Percentiles rank a stretch among this genome's conserved stretches.
Conservation (phyloP, 225 moss, liverwort and hornwort species). For the Asterella californica region DNA sequence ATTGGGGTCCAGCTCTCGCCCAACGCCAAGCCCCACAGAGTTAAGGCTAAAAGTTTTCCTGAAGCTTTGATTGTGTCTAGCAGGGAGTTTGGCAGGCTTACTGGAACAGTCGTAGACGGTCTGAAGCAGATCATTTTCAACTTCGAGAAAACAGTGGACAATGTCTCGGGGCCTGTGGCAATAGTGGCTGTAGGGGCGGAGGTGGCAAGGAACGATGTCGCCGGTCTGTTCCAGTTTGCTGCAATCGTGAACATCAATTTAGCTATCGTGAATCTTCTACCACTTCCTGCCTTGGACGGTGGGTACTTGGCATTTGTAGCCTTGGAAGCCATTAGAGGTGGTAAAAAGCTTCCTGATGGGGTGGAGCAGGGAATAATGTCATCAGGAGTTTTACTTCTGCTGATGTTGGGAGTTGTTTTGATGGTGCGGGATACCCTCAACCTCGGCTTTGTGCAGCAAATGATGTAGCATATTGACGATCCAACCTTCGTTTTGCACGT, state of each 20-base stretch:
- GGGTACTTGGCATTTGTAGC: slow-evolving; percentile 78
- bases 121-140: slow-evolving; percentile 81
- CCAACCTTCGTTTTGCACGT: not conserved
- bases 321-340: slow-evolving; percentile 75
- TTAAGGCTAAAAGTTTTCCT: slow-evolving; percentile 53
- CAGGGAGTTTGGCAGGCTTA: slow-evolving; percentile 60
- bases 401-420: slow-evolving; percentile 77
- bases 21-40: slow-evolving; percentile 68
- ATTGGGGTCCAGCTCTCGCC: slow-evolving; percentile 93
- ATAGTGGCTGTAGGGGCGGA: slow-evolving; percentile 96
- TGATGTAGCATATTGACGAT: slow-evolving; percentile 53
- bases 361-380: slow-evolving; percentile 95
- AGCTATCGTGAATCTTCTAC: slow-evolving; percentile 78
- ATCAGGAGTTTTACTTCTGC: slow-evolving; percentile 77
- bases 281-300: slow-evolving; percentile 86
- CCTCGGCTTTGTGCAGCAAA: slow-evolving; percentile 85
- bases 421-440: slow-evolving; percentile 97
- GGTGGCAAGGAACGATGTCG: slow-evolving; percentile 75
- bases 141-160: slow-evolving; percentile 89
- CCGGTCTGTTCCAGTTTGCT: slow-evolving; percentile 89
- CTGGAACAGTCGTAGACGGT: slow-evolving; percentile 55
- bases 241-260: slow-evolving; percentile 91
- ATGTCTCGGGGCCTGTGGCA: slow-evolving; percentile 80
- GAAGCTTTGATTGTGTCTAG: slow-evolving; percentile 55
- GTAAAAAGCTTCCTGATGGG: slow-evolving; percentile 87